Evolutionary conservation across 768 basidiomycete species (phyloP), one percentile per base, ranked within the genome.

Genomic region (Rhizopogon vulgaris): DNA sequence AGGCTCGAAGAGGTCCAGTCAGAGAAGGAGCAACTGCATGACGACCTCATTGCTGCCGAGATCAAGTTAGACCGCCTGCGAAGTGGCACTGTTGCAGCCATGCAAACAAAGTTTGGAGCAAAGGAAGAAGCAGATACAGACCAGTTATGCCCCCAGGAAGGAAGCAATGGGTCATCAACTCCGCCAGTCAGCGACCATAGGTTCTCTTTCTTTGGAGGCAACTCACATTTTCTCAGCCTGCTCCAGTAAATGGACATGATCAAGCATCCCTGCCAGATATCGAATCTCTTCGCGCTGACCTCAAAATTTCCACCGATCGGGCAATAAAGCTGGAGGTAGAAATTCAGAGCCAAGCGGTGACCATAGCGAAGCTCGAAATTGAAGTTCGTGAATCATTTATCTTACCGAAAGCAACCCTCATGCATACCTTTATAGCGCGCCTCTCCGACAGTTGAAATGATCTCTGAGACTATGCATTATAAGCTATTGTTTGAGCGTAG

Each of bases 111-210:
- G 51, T 58, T 70, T 45, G 57, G 70, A 15, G 62, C 61, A 18
- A 67, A 63, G 48, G 61, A 65, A 36, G 74, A 70, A 48, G 61
- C 39, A 10, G 52, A 42, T 9, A 60, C 59, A 51, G 63, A 71
- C 38, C 65, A 59, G 24, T 60, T 63, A 6, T 48, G 56, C 38
- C 69, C 65, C 45, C 56, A 25, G 4, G 60, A 54, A 69, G 66
- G 78, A 78, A 74, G 77, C 74, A 69, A 65, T 60, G 73, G 72
- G 69, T 75, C 78, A 69, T 80, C 77, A 72, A 78, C 83, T 75
- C 81, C 84, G 68, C 77, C 72, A 74, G 87, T 87, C 78, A 81
- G 87, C 85, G 76, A 75, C 73, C 71, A 74, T 71, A 46, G 36
- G 25, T 6, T 61, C 59, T 41, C 57, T 58, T 65, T 17, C 15